A percentile compares a stretch with the other conserved stretches of the same genome.
Evolutionary conservation across 768 basidiomycete species (phyloP).

Genomic region (Leccinum imitatum): DNA sequence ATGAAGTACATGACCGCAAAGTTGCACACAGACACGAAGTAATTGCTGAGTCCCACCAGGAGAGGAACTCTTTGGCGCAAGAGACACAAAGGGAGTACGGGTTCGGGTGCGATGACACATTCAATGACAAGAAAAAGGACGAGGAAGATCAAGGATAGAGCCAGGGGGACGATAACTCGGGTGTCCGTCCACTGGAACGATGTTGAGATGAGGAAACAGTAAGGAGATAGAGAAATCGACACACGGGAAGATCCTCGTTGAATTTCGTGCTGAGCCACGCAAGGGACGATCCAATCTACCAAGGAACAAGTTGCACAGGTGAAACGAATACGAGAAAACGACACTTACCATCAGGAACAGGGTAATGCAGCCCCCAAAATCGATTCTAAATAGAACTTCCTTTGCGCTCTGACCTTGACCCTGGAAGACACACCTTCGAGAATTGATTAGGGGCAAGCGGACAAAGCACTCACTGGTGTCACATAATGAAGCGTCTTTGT

Average conservation of each 20-base stretch:
- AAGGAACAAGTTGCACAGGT: not conserved
- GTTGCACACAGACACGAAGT: constrained; percentile 72
- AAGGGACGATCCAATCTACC: constrained; percentile 57
- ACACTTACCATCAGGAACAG: constrained; percentile 55
- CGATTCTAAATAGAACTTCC: constrained; percentile 75
- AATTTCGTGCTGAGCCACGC: constrained; percentile 70
- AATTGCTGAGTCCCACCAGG: constrained; percentile 68
- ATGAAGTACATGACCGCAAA: constrained; percentile 75
- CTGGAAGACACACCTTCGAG: constrained; percentile 34
- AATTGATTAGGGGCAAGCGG: not conserved
- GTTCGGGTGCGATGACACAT: constrained; percentile 60
- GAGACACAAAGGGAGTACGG: constrained; percentile 65
- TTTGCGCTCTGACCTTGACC: constrained; percentile 61
- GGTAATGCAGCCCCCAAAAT: constrained; percentile 67
- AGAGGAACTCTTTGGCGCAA: constrained; percentile 67
- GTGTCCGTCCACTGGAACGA: constrained; percentile 51
- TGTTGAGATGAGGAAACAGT: constrained; percentile 1
- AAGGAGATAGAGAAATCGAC: constrained; percentile 10
- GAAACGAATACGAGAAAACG: not conserved
- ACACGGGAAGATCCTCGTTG: constrained; percentile 63
- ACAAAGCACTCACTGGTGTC: constrained; percentile 49
- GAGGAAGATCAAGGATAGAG: constrained; percentile 43
- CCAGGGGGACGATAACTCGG: constrained; percentile 50
- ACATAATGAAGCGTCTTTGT: constrained; percentile 58
- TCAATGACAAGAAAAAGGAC: constrained; percentile 61